A percentile compares a stretch with the other conserved stretches of the same genome.
phyloP scores from a whole-genome alignment of 1,284 basidiomycete genomes.

The Ceratorhiza oryzae-sativae region DNA sequence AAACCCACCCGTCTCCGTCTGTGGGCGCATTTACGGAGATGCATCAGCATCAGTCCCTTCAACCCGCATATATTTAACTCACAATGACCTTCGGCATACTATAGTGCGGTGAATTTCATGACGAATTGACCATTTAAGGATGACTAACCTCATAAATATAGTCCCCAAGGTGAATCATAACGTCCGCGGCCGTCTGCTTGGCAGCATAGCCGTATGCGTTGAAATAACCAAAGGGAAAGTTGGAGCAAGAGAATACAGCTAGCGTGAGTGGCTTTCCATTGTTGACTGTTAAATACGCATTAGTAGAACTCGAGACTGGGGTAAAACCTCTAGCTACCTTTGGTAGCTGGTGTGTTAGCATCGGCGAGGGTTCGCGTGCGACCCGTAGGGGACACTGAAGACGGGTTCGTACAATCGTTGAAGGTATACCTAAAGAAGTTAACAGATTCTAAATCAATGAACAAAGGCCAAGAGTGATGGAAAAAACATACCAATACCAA shows the following conservation, averaged over 20 bases:
- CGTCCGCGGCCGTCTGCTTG: slow-evolving; percentile 63
- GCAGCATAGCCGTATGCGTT: slow-evolving; percentile 70
- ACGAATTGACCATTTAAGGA: neutral
- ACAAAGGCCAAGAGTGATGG: too few species aligned
- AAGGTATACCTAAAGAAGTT: slow-evolving; percentile 54
- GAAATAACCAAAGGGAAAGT: slow-evolving; percentile 65
- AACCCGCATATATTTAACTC: neutral
- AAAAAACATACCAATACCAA: slow-evolving; percentile 60
- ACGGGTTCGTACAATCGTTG: slow-evolving; percentile 61
- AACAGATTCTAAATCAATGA: too few species aligned
- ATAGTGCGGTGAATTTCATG: neutral
- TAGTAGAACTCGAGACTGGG: neutral
- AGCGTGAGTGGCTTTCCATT: slow-evolving; percentile 62
- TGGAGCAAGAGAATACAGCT: slow-evolving; percentile 68
- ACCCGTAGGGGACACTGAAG: slow-evolving; percentile 58
- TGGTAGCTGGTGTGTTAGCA: slow-evolving; percentile 49
- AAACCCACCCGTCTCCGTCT: slow-evolving; percentile 29
- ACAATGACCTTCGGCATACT: slow-evolving; percentile 42
- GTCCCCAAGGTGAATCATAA: slow-evolving; percentile 70
- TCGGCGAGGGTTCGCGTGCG: slow-evolving; percentile 59
- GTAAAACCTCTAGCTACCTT: slow-evolving; percentile 48
- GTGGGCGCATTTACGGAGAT: neutral
- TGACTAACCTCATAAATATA: slow-evolving; percentile 54
- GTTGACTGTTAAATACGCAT: slow-evolving; percentile 54
- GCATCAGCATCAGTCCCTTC: neutral